Conservation (phyloP, 2,329 filamentous ascomycete species). For the Zymoseptoria crescenta region DNA sequence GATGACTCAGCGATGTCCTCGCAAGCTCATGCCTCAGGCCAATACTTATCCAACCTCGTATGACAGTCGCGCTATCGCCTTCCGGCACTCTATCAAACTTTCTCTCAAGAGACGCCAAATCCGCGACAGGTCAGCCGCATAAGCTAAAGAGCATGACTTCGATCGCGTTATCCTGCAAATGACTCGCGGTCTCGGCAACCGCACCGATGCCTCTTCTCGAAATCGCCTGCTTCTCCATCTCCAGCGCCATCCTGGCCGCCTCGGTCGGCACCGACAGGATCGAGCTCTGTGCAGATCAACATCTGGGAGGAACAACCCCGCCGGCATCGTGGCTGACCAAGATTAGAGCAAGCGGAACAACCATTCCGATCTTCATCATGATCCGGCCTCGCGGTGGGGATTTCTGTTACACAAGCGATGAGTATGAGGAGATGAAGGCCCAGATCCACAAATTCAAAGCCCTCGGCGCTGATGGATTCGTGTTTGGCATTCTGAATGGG, state of each 20-base stretch:
- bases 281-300: conserved; percentile 41
- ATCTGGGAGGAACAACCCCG: conserved; percentile 39
- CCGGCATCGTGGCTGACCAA: conserved; percentile 20
- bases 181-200: background rate
- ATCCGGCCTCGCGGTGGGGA: conserved; percentile 43
- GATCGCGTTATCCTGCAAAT: too few species aligned
- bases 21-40: too few species aligned
- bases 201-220: conserved; percentile 33
- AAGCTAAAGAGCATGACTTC: too few species aligned
- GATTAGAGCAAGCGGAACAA: conserved; percentile 20
- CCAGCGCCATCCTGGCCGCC: conserved; percentile 38
- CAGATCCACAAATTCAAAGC: conserved; percentile 32
- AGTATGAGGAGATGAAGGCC: conserved; percentile 39
- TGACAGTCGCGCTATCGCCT: too few species aligned
- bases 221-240: conserved; percentile 42
- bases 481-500: conserved; percentile 42
- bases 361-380: conserved; percentile 46
- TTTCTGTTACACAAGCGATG: conserved; percentile 38
- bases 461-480: conserved; percentile 39
- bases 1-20: too few species aligned
- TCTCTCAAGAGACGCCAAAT: too few species aligned
- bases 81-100: too few species aligned
- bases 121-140: too few species aligned
- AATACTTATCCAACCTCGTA: too few species aligned
- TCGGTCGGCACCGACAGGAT: conserved; percentile 42